Conservation (phyloP, 2,329 filamentous ascomycete species). For the Cylindrodendrum hubeiense region DNA sequence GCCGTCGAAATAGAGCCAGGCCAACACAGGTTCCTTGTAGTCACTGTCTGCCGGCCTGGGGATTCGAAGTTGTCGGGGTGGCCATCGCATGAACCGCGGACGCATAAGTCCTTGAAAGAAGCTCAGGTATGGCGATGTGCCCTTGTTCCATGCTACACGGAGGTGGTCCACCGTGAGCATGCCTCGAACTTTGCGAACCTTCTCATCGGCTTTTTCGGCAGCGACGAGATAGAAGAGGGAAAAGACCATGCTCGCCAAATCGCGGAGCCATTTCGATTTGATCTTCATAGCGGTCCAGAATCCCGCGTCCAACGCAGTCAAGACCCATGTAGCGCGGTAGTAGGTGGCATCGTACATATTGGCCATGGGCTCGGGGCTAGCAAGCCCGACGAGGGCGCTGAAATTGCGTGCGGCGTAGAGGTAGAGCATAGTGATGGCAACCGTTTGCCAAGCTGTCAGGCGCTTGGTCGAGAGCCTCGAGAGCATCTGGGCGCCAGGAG, state of each 20-base stretch:
- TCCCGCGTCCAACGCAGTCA: slow-evolving; percentile 93
- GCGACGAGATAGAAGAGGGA: slow-evolving; percentile 92
- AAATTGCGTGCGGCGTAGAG: slow-evolving; percentile 95
- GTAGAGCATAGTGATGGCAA: slow-evolving; percentile 89
- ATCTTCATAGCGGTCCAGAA: slow-evolving; percentile 99
- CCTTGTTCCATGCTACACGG: slow-evolving; percentile 95
- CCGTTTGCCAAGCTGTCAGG: slow-evolving; percentile 90
- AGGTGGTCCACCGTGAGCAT: slow-evolving; percentile 92
- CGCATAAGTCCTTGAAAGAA: slow-evolving; percentile 80
- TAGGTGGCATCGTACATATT: slow-evolving; percentile 94
- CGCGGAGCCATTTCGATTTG: slow-evolving; percentile 80
- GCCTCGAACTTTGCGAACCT: slow-evolving; percentile 89
- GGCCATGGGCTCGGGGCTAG: slow-evolving; percentile 91
- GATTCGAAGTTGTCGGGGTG: slow-evolving; percentile 86
- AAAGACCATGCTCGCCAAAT: slow-evolving; percentile 86
- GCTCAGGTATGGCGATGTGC: slow-evolving; percentile 85
- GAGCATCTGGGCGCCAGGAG: slow-evolving; percentile 77
- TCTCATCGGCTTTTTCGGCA: slow-evolving; percentile 95
- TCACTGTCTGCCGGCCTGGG: slow-evolving; percentile 82
- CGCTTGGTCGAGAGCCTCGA: slow-evolving; percentile 78
- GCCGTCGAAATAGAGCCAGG: slow-evolving; percentile 96
- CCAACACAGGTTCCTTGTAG: slow-evolving; percentile 85
- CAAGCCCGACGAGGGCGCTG: slow-evolving; percentile 89
- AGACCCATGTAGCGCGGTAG: slow-evolving; percentile 96
- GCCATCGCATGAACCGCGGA: slow-evolving; percentile 83